Evolutionary conservation across 306 rosid genomes (phyloP), one percentile per base, ranked within the genome.

Genomic region (Sechiopsis laciniata): DNA sequence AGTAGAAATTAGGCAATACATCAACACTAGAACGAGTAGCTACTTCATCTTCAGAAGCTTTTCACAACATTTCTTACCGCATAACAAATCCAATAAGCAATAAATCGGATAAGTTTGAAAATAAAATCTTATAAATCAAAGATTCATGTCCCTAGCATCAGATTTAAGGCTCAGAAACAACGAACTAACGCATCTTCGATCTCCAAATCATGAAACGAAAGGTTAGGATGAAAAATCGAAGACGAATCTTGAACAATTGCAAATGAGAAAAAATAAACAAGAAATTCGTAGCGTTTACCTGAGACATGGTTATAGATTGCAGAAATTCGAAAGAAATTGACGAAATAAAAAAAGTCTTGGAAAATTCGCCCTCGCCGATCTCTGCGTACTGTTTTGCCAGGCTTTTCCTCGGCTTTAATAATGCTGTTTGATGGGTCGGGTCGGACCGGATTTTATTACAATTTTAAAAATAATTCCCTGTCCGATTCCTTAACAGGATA

Each of bases 301-400:
- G 72, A 61, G 78, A 51, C 78, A 75, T 75, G 52, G 52, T 55
- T 51, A 29, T n/a, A 52, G 60, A 19, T 66, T 62, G 17, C 11
- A 51, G 51, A 52, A 52, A 62, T 9, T 20, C 26, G 46, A 50
- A 11, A 29, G 13, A 62, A 74, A 16, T 20, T 2, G 37, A 24
- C 11, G 8, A 42, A 0, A 0, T 0, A 16, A 51, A 40, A 74
- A 75, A 60, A 46, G 20, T 6, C 16, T 20, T 4, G 21, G 73
- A 24, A 69, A 69, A 5, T 7, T 69, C 58, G 73, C 73, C 57
- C 58, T 69, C 21, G 42, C 35, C 26, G 53, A 72, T 73, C 66
- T 73, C 37, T 17, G 52, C 50, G 46, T 13, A n/a, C n/a, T 20
- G n/a, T 32, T 8, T 52, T 71, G 32, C 11, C 15, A 35, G 26